Evolutionary conservation across 257 asterid species (phyloP).

Genomic region (Knoxia roxburghii): DNA sequence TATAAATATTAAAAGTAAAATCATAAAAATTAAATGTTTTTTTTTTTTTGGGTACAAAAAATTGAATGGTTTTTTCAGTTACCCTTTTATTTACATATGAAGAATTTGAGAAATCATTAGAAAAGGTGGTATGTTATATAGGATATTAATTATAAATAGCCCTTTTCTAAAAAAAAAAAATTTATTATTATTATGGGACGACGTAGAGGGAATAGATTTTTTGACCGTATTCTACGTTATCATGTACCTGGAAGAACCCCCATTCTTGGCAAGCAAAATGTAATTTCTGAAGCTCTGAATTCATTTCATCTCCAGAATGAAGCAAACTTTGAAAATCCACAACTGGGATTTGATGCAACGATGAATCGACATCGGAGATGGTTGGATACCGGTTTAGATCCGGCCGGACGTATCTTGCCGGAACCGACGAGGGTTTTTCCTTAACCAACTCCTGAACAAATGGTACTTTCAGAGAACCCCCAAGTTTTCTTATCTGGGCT

Average conservation of each 20-base stretch:
- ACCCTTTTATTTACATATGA: no score
- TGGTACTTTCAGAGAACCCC: constrained; percentile 44
- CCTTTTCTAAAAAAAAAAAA: no score
- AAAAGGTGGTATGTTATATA: no score
- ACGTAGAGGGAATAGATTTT: no score
- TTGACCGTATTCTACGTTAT: no score
- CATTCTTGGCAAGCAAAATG: constrained; percentile 45
- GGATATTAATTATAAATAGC: no score
- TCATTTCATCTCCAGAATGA: constrained; percentile 2
- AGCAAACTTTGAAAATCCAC: constrained; percentile 33
- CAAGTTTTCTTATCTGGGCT: constrained; percentile 18
- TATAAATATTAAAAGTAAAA: no score
- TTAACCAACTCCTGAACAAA: constrained; percentile 51
- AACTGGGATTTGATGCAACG: constrained; percentile 31
- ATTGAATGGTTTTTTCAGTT: no score
- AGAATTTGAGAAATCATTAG: no score
- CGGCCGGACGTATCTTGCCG: constrained; percentile 38
- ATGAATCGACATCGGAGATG: background rate
- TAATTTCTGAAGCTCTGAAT: constrained; percentile 41
- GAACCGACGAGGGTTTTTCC: constrained; percentile 25
- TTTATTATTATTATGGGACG: no score
- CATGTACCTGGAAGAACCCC: constrained; percentile 72
- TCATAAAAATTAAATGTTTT: no score
- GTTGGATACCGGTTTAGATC: constrained; percentile 21
- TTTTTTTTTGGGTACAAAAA: no score